phyloP scores from a whole-genome alignment of 139 green algal genomes.

The Pseudopediastrum boryanum region DNA sequence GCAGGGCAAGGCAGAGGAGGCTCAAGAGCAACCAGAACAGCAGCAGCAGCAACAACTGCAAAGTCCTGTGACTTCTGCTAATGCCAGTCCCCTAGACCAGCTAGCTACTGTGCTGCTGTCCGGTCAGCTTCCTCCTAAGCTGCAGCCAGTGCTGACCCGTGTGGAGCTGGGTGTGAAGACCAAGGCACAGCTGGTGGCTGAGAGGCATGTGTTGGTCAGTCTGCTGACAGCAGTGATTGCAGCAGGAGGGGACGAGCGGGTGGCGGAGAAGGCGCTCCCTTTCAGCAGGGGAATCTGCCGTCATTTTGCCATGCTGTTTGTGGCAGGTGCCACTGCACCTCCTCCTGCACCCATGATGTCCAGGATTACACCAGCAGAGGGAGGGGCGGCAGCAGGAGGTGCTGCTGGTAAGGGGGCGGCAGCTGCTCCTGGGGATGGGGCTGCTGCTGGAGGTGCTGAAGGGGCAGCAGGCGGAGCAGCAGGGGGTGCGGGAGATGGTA shows the following conservation, averaged over 20 bases:
- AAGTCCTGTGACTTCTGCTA: background rate
- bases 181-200: slow-evolving; percentile 85
- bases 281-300: slow-evolving; percentile 78
- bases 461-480: slow-evolving; percentile 9
- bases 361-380: slow-evolving; percentile 16
- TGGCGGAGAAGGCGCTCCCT: slow-evolving; percentile 55
- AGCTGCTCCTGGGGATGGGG: slow-evolving; percentile 12
- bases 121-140: slow-evolving; percentile 16
- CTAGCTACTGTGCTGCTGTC: slow-evolving; percentile 48
- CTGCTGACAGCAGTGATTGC: slow-evolving; percentile 58
- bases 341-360: slow-evolving; percentile 54
- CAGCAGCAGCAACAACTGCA: slow-evolving; percentile 5
- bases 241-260: slow-evolving; percentile 58
- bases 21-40: background rate
- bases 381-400: slow-evolving; percentile 11
- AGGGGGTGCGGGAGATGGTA: slow-evolving; percentile 2
- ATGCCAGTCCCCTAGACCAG: slow-evolving; percentile 40
- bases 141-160: slow-evolving; percentile 8
- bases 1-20: background rate
- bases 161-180: slow-evolving; percentile 79
- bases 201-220: slow-evolving; percentile 63
- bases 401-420: background rate
- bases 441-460: background rate
- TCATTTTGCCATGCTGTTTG: slow-evolving; percentile 94
- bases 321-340: slow-evolving; percentile 53